phyloP scores from a whole-genome alignment of 106 monocot genomes.

The Dioscorea zingiberensis region DNA sequence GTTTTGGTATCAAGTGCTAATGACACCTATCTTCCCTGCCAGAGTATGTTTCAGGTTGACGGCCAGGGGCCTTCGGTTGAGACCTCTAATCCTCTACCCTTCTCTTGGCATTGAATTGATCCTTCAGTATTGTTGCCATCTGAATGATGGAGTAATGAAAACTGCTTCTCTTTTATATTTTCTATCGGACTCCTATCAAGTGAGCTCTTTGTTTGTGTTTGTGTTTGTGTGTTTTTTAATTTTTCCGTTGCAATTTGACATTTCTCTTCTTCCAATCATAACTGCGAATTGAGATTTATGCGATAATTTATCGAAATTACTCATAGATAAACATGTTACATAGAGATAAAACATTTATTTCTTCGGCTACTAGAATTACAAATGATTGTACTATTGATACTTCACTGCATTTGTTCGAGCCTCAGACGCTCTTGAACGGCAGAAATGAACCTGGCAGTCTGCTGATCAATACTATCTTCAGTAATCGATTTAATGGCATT shows the following conservation, averaged over 20 bases:
- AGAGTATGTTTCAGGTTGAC: constrained; percentile 33
- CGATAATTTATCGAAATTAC: background rate
- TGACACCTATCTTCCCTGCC: constrained; percentile 27
- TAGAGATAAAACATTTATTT: background rate
- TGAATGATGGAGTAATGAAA: no score
- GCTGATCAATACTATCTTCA: background rate
- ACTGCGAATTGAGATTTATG: background rate
- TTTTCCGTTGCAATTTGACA: no score
- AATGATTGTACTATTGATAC: background rate
- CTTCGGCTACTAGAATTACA: background rate
- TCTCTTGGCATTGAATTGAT: constrained; percentile 35
- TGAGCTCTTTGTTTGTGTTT: background rate
- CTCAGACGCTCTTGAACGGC: background rate
- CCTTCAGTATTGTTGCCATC: no score
- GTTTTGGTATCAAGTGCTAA: constrained; percentile 28
- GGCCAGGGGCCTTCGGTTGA: constrained; percentile 22
- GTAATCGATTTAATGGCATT: background rate
- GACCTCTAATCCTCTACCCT: constrained; percentile 29
- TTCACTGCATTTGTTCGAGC: background rate
- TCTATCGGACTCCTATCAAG: no score
- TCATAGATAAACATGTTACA: no score
- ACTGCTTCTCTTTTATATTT: no score
- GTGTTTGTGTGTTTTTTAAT: background rate
- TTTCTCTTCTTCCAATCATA: background rate
- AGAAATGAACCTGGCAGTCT: background rate